A percentile compares a stretch with the other conserved stretches of the same genome.
These are phyloP conservation scores for Tylopilus sp. DNA, from an alignment of 1,284 basidiomycete species.

Conservation along the genomic window DNA sequence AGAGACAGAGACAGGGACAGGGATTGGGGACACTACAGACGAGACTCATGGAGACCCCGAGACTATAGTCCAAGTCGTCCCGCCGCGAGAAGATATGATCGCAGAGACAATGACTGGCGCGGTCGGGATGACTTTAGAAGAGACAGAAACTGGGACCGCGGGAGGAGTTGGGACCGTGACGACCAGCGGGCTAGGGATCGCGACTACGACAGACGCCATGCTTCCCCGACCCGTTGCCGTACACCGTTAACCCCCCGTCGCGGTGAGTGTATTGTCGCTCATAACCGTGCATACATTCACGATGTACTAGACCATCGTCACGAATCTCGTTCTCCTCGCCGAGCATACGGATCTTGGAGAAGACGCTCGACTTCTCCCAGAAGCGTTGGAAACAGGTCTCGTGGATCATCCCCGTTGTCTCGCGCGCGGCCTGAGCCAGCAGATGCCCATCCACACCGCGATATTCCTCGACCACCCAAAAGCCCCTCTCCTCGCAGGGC, in stretches of 20 bases:
- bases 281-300: constrained; percentile 1
- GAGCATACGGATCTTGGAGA: constrained; percentile 17
- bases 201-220: constrained; percentile 21
- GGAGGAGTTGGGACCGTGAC: constrained; percentile 29
- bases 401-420: constrained; percentile 25
- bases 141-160: constrained; percentile 26
- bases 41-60: constrained; percentile 19
- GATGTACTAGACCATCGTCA: constrained; percentile 11
- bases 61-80: constrained; percentile 24
- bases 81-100: constrained; percentile 6
- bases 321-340: constrained; percentile 14
- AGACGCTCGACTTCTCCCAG: constrained; percentile 26
- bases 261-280: constrained; percentile 18
- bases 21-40: constrained; percentile 23
- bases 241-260: constrained; percentile 27
- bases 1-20: constrained; percentile 19
- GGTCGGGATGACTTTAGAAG: constrained; percentile 29
- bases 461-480: constrained; percentile 6
- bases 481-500: constrained; percentile 16
- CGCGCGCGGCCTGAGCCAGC: constrained; percentile 16
- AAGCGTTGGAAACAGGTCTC: constrained; percentile 25
- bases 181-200: constrained; percentile 21
- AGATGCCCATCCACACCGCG: constrained; percentile 12
- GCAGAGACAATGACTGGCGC: constrained; percentile 23
- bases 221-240: constrained; percentile 19